These are phyloP conservation scores for Paxillus ammoniavirescens DNA, from an alignment of 768 basidiomycete species.

Conservation along the genomic window DNA sequence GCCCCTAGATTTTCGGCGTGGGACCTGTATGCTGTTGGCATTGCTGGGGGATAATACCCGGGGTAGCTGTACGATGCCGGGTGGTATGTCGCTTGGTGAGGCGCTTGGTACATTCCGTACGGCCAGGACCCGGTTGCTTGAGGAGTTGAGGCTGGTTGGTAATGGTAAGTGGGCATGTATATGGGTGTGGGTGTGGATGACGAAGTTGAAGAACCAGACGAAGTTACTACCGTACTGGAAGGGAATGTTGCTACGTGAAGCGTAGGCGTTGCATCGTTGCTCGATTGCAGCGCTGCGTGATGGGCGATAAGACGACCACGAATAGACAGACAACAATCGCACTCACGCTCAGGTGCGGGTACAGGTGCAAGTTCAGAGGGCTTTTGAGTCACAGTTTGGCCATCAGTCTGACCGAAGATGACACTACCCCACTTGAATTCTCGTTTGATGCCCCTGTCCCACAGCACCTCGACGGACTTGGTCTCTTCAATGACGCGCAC, in stretches of 20 bases:
- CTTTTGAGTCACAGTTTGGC: slow-evolving; percentile 64
- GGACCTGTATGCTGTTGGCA: slow-evolving; percentile 9
- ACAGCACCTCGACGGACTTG: slow-evolving; percentile 74
- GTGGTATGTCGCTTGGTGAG: slow-evolving; percentile 19
- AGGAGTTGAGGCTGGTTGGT: slow-evolving; percentile 15
- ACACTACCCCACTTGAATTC: slow-evolving; percentile 86
- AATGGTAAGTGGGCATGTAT: slow-evolving; percentile 21
- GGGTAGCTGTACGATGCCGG: slow-evolving; percentile 18
- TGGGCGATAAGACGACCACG: slow-evolving; percentile 6
- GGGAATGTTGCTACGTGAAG: slow-evolving; percentile 26
- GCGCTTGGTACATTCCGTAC: slow-evolving; percentile 26
- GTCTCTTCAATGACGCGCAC: slow-evolving; percentile 67
- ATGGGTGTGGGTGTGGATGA: slow-evolving; percentile 15
- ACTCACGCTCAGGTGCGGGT: slow-evolving; percentile 47
- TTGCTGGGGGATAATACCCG: slow-evolving; percentile 22
- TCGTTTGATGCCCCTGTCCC: slow-evolving; percentile 70
- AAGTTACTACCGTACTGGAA: slow-evolving; percentile 9
- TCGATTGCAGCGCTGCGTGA: slow-evolving; percentile 16
- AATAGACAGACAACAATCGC: background rate
- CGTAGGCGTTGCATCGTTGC: slow-evolving; percentile 11
- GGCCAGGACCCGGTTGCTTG: slow-evolving; percentile 32
- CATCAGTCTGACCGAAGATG: slow-evolving; percentile 72
- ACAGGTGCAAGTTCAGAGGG: slow-evolving; percentile 48
- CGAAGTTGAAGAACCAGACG: slow-evolving; percentile 22
- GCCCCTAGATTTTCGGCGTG: slow-evolving; percentile 14